Evolutionary conservation across 164 flowering plant species (phyloP), one percentile per base, ranked within the genome.

Genomic region (Nymphaea colorata): DNA sequence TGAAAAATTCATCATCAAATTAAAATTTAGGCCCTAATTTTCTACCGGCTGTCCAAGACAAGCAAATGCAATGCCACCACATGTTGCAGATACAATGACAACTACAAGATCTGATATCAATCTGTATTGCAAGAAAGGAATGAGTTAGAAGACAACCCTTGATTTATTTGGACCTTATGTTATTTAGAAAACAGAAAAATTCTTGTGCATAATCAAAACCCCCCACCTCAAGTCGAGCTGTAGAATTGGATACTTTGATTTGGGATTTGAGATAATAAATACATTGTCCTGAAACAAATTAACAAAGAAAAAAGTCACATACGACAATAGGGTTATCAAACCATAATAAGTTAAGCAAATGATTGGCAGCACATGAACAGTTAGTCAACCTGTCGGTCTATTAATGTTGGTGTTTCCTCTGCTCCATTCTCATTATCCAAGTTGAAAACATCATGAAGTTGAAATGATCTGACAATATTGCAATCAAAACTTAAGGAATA

Each of bases 1-100:
- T 47, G 55, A 61, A 76, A 68, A 65, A 44, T 51, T 51, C 57
- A 51, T 51, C 12, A 51, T 51, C 12, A 51, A 51, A 25, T 51
- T 8, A 8, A 51, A 51, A 51, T 8, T 15, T 8, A 51, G 57
- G 8, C 14, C 57, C 14, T 5, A 70, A 61, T 44, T 62, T 66
- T 66, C 89, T 63, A 44, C 98, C 84, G 97, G 97, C 74, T 91
- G 97, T 73, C 99, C 99, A 73, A 90, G 93, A 82, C 90, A 91
- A 65, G 99, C 96, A 79, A 91, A 94, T 44, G 92, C 96, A 69
- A 94, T 91, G 62, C 99, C 99, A 76, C 99, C 99, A 82, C 93
- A 89, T 72, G 97, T 83, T 76, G 96, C 99, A 70, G 88, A 94
- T 41, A 94, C 97, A 82, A 91, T 89, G 67, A 89, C 97, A 67